Evolutionary conservation across 2,329 filamentous ascomycete genomes (phyloP), one percentile per base, ranked within the genome.

Genomic region (Cryphonectria parasitica): DNA sequence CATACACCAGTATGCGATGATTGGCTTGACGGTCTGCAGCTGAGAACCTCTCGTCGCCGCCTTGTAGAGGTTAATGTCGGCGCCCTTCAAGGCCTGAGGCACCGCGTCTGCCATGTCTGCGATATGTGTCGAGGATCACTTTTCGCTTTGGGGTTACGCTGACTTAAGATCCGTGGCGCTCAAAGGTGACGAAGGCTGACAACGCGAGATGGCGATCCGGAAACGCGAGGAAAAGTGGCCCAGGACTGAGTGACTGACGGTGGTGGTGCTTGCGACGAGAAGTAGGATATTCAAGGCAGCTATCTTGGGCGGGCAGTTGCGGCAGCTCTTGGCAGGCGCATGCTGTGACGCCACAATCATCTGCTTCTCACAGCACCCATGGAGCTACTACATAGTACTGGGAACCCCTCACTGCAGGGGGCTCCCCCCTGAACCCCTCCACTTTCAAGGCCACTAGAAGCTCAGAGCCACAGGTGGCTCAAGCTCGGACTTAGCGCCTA

Each of bases 1-100:
- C 91, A 78, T 87, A 97, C 95, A 96, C 94, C 95, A 98, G 81
- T 98, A 99, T 73, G 95, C 88, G 75, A 98, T 88, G 71, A 96
- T 93, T 11, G 96, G 96, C 81, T 95, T 96, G 77, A 90, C 89
- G 71, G 87, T 87, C 79, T 95, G 92, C 64, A 99, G 88, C 83
- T 99, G 95, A 49, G 89, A 88, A 45, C 94, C 95, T 77, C 95
- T 90, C 68, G 91, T 87, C 73, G 95, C 90, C 80, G 97, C 98
- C 72, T 94, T 92, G 74, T 75, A 80, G 67, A 81, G 77, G 74
- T 89, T 90, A 77, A 97, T 89, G 79, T 97, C 94, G 71, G 92
- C 90, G 69, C 90, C 85, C 83, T 92, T 94, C 77, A 99, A 86
- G 77, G 88, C 88, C 45, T 87, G 84, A 22, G 94, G 94, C 69